Evolutionary conservation across 129 eudicot genomes (phyloP), one percentile per base, ranked within the genome.

Genomic region (Flaveria linearis): DNA sequence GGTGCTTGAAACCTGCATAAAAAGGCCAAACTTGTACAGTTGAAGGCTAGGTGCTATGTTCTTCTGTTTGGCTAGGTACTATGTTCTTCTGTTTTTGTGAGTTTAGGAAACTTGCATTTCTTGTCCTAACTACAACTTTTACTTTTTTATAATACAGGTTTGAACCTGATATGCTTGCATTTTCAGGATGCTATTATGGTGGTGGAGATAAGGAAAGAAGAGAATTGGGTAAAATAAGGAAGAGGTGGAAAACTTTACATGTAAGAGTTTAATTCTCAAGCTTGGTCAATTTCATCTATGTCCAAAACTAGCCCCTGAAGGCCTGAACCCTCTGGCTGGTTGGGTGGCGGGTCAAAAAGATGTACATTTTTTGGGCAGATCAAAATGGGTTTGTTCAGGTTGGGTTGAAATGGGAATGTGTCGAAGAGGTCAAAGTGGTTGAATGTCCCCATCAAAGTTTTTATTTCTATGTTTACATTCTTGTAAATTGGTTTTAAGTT

Each of bases 91-190:
- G 33, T 51, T 75, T 68, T 9, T 28, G 53, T 22, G 53, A 45
- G 16, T 33, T 78, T 82, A 11, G 64, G 9, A 56, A 45, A 33
- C 43, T 68, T 72, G 43, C 73, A 46, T 85, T 78, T 56, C 72
- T 88, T 17, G 63, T 78, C 73, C 63, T 80, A 66, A 57, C 76
- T 60, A 72, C 67, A 53, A 69, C 42, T 68, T 52, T 73, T 68
- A 45, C 61, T 73, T 13, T 78, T 78, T 55, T 46, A 73, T 30
- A 12, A 28, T 74, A 78, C 92, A 91, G 97, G 97, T 91, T 88
- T 85, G 97, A 91, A 84, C 96, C 97, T 75, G 97, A 91, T 82
- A 91, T 91, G 97, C 97, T 91, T 83, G 97, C 97, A 80, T 91
- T 91, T 92, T 91, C 97, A 74, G 97, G 97, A 84, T 91, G 97